These are phyloP conservation scores for Umbelopsis isabellina DNA, from an alignment of 192 early-diverging fungal species.

Conservation along the genomic window DNA sequence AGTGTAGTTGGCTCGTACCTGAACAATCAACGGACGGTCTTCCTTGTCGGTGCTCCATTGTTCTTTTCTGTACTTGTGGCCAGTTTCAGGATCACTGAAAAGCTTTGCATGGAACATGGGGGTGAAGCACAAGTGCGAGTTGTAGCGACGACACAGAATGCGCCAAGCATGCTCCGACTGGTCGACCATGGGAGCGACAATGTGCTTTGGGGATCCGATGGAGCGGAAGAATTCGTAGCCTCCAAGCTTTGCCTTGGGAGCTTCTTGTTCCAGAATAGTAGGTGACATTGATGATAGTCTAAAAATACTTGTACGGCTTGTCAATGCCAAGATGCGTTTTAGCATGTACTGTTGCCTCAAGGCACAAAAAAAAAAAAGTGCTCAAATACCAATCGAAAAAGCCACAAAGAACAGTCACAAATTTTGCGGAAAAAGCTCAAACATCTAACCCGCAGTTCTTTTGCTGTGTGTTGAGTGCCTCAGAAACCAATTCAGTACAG, in stretches of 20 bases:
- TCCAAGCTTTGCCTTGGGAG: conserved; percentile 50
- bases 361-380: not conserved
- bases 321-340: conserved; percentile 12
- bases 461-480: not conserved
- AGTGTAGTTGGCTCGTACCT: conserved; percentile 51
- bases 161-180: conserved; percentile 97
- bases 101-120: conserved; percentile 96
- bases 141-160: conserved; percentile 84
- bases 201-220: conserved; percentile 72
- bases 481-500: not conserved
- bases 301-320: not conserved
- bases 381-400: not conserved
- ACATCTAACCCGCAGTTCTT: not conserved
- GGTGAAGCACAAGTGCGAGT: conserved; percentile 90
- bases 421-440: not conserved
- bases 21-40: conserved; percentile 85
- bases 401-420: conserved; percentile 1
- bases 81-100: conserved; percentile 67
- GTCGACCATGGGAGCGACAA: conserved; percentile 98
- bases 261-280: not conserved
- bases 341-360: conserved; percentile 10
- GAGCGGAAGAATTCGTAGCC: conserved; percentile 83
- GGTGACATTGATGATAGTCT: not conserved
- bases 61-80: conserved; percentile 71
- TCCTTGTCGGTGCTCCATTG: conserved; percentile 68